phyloP scores from a whole-genome alignment of 2,329 filamentous ascomycete genomes.

The Sporothrix luriei region DNA sequence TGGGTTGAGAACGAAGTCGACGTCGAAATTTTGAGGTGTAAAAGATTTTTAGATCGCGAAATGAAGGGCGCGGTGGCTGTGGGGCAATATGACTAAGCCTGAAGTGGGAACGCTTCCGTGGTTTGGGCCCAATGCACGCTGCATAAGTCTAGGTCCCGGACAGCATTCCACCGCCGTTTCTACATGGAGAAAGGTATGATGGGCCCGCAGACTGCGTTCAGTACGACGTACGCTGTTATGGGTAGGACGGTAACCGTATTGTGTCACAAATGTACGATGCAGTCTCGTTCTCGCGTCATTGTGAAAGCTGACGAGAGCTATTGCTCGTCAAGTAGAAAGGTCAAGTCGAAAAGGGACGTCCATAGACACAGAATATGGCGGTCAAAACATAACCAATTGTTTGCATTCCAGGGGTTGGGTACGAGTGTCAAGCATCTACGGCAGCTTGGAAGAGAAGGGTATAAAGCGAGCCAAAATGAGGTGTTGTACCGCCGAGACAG shows the following conservation, averaged over 20 bases:
- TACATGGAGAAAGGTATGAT: background rate
- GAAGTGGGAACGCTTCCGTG: no score
- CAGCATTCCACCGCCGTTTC: background rate
- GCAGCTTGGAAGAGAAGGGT: no score
- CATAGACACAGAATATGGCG: background rate
- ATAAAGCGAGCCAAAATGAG: background rate
- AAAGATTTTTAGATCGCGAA: conserved; percentile 7
- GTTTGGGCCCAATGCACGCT: background rate
- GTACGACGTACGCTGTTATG: background rate
- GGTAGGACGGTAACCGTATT: no score
- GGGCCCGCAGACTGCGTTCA: background rate
- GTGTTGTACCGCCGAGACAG: background rate
- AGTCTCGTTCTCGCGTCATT: no score
- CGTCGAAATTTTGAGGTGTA: background rate
- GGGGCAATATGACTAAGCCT: conserved; percentile 1
- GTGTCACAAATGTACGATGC: no score
- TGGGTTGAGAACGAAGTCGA: background rate
- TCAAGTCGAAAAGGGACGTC: background rate
- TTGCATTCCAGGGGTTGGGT: background rate
- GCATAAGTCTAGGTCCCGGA: background rate
- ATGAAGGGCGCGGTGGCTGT: background rate
- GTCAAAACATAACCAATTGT: background rate
- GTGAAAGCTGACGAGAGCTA: no score
- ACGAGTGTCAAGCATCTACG: background rate
- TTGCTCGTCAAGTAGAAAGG: no score